Conservation (phyloP, 345 rosid species). For the Nasturtium officinale region DNA sequence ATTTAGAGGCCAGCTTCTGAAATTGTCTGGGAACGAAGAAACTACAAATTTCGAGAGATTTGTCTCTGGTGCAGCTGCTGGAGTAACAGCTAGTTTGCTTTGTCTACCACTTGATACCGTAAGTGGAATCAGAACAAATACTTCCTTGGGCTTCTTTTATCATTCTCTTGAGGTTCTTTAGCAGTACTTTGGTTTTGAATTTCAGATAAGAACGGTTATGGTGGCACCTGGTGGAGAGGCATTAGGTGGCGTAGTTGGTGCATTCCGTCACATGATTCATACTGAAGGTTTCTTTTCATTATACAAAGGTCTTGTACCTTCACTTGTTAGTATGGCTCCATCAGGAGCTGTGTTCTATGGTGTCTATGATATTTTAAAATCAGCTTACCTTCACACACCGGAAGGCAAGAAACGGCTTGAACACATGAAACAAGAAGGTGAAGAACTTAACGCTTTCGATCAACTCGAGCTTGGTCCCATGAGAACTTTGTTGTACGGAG, state of each 20-base stretch:
- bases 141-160: background rate
- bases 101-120: slow-evolving; percentile 79
- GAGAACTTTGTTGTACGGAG: slow-evolving; percentile 70
- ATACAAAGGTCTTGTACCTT: slow-evolving; percentile 73
- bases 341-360: slow-evolving; percentile 78
- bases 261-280: slow-evolving; percentile 60
- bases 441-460: slow-evolving; percentile 64
- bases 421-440: slow-evolving; percentile 56
- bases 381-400: slow-evolving; percentile 65
- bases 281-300: slow-evolving; percentile 78
- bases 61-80: slow-evolving; percentile 79
- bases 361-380: slow-evolving; percentile 66
- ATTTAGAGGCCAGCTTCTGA: slow-evolving; percentile 66
- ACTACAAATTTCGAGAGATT: slow-evolving; percentile 72
- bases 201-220: slow-evolving; percentile 70
- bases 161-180: slow-evolving; percentile 6
- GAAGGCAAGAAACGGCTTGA: slow-evolving; percentile 66
- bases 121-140: slow-evolving; percentile 33
- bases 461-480: slow-evolving; percentile 78
- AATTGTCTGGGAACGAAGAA: slow-evolving; percentile 59
- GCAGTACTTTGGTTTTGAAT: slow-evolving; percentile 1
- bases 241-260: slow-evolving; percentile 70
- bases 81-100: slow-evolving; percentile 68
- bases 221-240: slow-evolving; percentile 82
- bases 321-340: slow-evolving; percentile 75